Conservation (phyloP, 257 asterid genomes). For the Verbena officinalis region DNA sequence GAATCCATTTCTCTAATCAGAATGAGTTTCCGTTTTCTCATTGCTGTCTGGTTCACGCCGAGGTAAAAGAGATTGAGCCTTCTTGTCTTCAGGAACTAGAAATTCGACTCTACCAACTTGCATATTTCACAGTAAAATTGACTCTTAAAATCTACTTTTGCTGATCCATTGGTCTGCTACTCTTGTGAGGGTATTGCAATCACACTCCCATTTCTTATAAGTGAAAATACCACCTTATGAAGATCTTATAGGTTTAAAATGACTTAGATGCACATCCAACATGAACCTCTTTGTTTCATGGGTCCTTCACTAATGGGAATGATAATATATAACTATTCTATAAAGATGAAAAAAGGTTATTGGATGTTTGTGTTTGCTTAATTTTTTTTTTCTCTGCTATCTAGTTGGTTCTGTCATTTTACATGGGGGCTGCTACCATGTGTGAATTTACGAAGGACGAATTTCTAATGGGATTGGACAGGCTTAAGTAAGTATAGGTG, state of each 20-base stretch:
- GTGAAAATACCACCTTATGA: neutral
- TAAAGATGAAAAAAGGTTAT: neutral
- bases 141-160: neutral
- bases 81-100: neutral
- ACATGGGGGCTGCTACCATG: constrained; percentile 73
- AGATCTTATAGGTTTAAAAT: too few species aligned
- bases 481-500: constrained; percentile 50
- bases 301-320: neutral
- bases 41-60: neutral
- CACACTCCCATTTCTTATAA: neutral
- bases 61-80: neutral
- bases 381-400: constrained; percentile 20
- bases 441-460: constrained; percentile 65
- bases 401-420: constrained; percentile 66
- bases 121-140: neutral
- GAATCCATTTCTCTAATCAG: neutral
- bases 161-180: neutral
- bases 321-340: neutral
- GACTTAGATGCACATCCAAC: neutral
- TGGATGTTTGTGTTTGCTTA: constrained; percentile 5
- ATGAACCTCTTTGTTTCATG: neutral
- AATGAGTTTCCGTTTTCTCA: neutral
- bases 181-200: neutral
- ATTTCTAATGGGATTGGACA: constrained; percentile 53
- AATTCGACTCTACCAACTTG: neutral